Evolutionary conservation across 345 rosid species (phyloP), one percentile per base, ranked within the genome.

Genomic region (Balakata baccata): DNA sequence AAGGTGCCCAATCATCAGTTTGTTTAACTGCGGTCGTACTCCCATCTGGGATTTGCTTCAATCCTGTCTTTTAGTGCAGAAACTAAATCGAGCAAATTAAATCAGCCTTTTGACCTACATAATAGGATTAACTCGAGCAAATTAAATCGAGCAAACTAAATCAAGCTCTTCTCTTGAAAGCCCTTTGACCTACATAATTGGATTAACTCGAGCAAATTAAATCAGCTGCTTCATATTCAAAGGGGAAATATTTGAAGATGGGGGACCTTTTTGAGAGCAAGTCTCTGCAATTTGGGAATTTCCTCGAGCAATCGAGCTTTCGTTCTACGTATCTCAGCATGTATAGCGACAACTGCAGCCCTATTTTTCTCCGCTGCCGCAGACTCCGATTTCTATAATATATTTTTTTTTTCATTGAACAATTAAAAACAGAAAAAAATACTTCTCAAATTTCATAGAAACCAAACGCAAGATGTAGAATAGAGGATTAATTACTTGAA

Each of bases 281-380:
- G 72, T 46, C 79, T 70, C 57, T 79, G 82, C 64, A 79, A 66
- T 66, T 79, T 79, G 0, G 76, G 79, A 4, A 70, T 46, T 58
- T 79, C 79, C 64, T 79, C 79, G 18, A 79, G 76, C 73, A 79
- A 70, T 47, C 79, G 71, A 66, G 78, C 79, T 64, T 79, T 79
- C 0, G 82, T 79, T 71, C 82, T 70, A 25, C 82, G 72, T 25
- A 79, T 60, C 76, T 71, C 82, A 0, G 79, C 82, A 45, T 79
- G 75, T 49, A 75, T 66, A 58, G 82, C 79, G 23, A 75, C 68
- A 16, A 18, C 82, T 12, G 75, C 45, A 3, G 82, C 73, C 65
- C 78, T 70, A 25, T 58, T 79, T 50, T 66, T 71, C 76, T 71
- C 79, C 22, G 67, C 17, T 18, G 73, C 58, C 25, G 72, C 73